Percentiles rank a stretch among this genome's conserved stretches.
Conservation (phyloP, 2,329 filamentous ascomycete genomes). For the Pseudogymnoascus sp. region DNA sequence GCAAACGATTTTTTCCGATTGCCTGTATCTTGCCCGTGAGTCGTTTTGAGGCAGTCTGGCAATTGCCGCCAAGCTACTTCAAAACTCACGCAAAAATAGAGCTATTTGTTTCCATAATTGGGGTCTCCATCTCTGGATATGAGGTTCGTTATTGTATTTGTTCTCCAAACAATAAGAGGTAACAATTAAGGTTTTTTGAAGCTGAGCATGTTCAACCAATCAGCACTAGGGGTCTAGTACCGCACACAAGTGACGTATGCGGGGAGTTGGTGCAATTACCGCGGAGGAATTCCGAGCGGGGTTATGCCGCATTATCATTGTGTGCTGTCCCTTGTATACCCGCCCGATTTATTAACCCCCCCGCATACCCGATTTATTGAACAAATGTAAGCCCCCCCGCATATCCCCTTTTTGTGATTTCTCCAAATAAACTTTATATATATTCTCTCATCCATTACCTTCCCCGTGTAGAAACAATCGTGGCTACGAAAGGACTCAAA, state of each 20-base stretch:
- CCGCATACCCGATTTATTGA: neutral
- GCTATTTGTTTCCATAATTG: neutral
- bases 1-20: neutral
- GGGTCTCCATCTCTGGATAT: neutral
- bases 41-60: neutral
- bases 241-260: neutral
- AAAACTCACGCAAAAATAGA: neutral
- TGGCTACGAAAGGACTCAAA: slow-evolving; percentile 1
- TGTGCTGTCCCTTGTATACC: slow-evolving; percentile 3
- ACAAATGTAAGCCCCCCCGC: neutral
- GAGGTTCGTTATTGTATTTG: neutral
- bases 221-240: neutral
- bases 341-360: neutral
- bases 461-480: neutral
- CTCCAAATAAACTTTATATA: neutral
- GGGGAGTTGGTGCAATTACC: neutral
- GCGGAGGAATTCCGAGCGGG: slow-evolving; percentile 5
- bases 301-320: neutral
- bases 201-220: neutral
- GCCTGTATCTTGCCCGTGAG: neutral
- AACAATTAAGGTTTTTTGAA: slow-evolving; percentile 4
- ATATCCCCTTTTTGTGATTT: neutral
- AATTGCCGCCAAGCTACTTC: neutral
- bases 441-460: neutral
- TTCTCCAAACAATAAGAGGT: neutral